These are phyloP conservation scores for Barnettozyma sp. DNA, from an alignment of 805 yeast species.

Conservation along the genomic window DNA sequence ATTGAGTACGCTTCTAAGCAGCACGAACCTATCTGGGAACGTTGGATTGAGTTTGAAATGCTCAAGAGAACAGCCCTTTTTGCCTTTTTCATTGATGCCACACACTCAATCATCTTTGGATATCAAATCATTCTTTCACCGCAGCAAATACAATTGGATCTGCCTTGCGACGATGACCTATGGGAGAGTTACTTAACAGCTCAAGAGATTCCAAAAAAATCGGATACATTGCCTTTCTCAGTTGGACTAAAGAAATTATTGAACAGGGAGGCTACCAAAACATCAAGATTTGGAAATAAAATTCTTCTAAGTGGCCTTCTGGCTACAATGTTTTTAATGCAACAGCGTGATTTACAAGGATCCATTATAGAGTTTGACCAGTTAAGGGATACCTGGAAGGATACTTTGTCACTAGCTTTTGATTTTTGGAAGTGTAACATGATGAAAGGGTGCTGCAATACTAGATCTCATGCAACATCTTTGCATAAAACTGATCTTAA, in stretches of 20 bases:
- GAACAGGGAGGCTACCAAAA: constrained; percentile 39
- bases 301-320: constrained; percentile 60
- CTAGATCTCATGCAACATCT: constrained; percentile 15
- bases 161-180: constrained; percentile 57
- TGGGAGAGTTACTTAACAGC: constrained; percentile 41
- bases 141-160: constrained; percentile 52
- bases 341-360: constrained; percentile 60
- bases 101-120: constrained; percentile 73
- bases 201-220: constrained; percentile 22
- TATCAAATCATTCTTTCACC: constrained; percentile 55
- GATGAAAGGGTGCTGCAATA: constrained; percentile 28
- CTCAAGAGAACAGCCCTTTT: constrained; percentile 71
- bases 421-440: constrained; percentile 59
- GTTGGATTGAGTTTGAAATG: constrained; percentile 77
- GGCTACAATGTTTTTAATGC: constrained; percentile 65
- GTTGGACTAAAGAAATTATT: constrained; percentile 51
- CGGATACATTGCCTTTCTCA: constrained; percentile 39
- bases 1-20: constrained; percentile 26
- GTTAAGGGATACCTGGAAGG: constrained; percentile 55
- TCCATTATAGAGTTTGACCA: constrained; percentile 38
- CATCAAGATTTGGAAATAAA: constrained; percentile 57
- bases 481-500: constrained; percentile 18
- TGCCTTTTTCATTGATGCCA: constrained; percentile 76
- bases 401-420: constrained; percentile 58
- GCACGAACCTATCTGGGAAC: constrained; percentile 38